Evolutionary conservation across 352 stramenopile species (phyloP), one percentile per base, ranked within the genome.

Genomic region (Pythium volutum): DNA sequence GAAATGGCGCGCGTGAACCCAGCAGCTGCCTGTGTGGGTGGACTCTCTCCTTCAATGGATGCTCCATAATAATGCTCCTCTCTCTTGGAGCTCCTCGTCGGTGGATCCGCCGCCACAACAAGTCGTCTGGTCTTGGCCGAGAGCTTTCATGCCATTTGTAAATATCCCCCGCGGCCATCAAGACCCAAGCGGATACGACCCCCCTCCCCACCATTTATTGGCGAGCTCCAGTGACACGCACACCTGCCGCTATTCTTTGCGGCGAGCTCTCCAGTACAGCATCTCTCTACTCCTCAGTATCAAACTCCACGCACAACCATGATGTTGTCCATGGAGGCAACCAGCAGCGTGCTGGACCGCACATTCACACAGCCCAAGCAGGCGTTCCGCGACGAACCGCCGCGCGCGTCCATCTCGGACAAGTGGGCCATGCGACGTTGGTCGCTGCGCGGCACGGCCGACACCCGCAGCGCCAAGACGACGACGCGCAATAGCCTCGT

Each of bases 341-440:
- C 45, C 2, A 58, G 23, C 8, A 41, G 14, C 12, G 26, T 59
- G 47, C 29, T 68, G 20, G 62, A 63, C 33, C 48, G 29, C 4
- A 54, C 55, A 38, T n/a, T 56, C 27, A 22, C 23, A 22, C 41
- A 48, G 59, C 59, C 25, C 7, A 38, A 58, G 47, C 26, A 34
- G 29, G 15, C 48, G 12, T 26, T 20, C 22, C 18, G 10, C 42
- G 14, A 26, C 22, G 22, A 45, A 38, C 27, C 60, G 18, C 41
- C 25, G 12, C 60, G 52, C 34, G 42, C 42, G 29, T 53, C 54
- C 18, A 16, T 53, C 1, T 29, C 39, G 25, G 54, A 61, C 54
- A 61, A 61, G 54, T 52, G 47, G 39, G 39, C 54, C 6, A 52
- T 59, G 55, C 63, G 63, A 2, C 63, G 63, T 38, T 70, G 63